Base-by-base conservation (phyloP, 1,284 basidiomycete genomes). In the Wallemia mellicola region DNA sequence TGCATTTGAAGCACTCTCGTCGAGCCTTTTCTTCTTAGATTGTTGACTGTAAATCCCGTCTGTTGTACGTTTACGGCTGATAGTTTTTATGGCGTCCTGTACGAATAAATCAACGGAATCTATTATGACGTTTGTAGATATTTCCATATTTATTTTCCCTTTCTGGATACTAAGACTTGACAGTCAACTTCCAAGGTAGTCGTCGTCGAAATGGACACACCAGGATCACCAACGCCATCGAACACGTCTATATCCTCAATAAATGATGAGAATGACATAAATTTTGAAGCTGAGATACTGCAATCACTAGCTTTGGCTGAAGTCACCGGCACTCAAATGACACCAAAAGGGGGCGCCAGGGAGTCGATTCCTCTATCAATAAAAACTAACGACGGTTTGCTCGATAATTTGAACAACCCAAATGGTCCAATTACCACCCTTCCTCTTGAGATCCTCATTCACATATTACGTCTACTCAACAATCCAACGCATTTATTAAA, bases 391-490 rank as follows among this genome's bases (percentile, higher is more conserved):
- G 30, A 32, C 19, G 30, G 30, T 19, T 7, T 32, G 7, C 30
- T 32, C 30, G 30, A 32, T 7, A 7, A 7, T 32, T 7, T 19
- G 54, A 14, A 24, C 24, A 58, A 5, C 24, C 30, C 27, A 54
- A 54, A 58, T 57, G 3, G 56, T 62, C 64, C 27, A 64, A 48
- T 69, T 25, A 68, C 66, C 57, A 65, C 65, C 54, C 73, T 95
- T 5, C 91, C 89, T 1, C 82, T 86, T 59, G 91, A 95, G 70
- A 79, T 95, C 54, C 78, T 96, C 64, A 82, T 89, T n/a, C 81
- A 95, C 72, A 83, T 96, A 65, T 77, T 98, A 64, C 83, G 82
- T 62, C 80, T 88, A 64, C 75, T 98, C 14, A 78, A 83, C 61
- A 75, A 77, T 0, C 73, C 80, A 24, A 75, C 76, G 60, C 85